phyloP scores from a whole-genome alignment of 2,329 filamentous ascomycete species.

The Mycosphaerella arachidis region DNA sequence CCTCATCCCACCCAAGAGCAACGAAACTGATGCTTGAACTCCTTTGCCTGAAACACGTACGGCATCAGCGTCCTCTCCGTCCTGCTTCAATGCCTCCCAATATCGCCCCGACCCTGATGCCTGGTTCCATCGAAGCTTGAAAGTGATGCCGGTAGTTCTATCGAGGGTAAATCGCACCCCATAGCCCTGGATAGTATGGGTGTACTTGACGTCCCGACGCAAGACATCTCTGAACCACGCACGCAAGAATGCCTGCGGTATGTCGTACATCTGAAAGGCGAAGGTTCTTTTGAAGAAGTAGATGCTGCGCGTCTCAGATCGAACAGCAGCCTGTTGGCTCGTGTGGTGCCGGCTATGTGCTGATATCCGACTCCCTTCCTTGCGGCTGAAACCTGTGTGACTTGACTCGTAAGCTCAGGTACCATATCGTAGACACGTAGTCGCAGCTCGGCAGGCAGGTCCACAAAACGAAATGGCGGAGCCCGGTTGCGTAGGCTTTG shows the following conservation, averaged over 20 bases:
- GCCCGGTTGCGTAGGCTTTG: background rate
- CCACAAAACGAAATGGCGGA: background rate
- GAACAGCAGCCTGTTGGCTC: background rate
- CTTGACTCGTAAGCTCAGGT: background rate
- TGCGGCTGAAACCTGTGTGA: background rate
- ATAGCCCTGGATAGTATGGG: background rate
- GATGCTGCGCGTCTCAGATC: background rate
- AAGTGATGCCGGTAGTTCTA: background rate
- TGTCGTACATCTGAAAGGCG: background rate
- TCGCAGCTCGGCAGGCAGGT: background rate
- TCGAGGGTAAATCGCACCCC: background rate
- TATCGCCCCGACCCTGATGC: too few species aligned
- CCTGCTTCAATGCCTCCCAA: background rate
- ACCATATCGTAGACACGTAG: background rate
- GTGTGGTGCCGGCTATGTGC: background rate
- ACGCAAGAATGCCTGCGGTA: background rate
- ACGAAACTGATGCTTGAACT: background rate
- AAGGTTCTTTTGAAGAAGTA: background rate
- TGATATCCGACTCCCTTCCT: too few species aligned
- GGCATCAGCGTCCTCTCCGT: background rate
- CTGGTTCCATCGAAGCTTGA: too few species aligned
- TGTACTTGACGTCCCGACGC: background rate
- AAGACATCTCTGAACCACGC: background rate
- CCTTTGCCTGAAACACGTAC: background rate
- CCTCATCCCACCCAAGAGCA: background rate